These are phyloP conservation scores for Acer saccharum DNA, from an alignment of 345 rosid genomes.

Conservation along the genomic window DNA sequence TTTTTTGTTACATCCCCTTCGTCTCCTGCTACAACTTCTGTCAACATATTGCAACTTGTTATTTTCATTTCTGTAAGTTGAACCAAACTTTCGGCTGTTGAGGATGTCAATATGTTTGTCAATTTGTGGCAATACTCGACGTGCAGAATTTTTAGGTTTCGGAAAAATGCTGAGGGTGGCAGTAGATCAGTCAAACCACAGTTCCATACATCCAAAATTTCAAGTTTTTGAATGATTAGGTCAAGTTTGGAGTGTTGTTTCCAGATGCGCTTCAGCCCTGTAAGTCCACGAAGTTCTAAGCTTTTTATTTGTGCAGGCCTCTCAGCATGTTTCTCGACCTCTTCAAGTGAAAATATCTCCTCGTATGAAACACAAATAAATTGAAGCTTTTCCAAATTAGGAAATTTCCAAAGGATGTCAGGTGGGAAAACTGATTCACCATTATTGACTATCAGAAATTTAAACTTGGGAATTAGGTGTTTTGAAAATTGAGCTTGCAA, in stretches of 20 bases:
- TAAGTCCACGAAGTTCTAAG: rapidly evolving
- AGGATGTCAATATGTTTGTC: constrained; percentile 2
- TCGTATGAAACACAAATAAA: too few relatives aligned
- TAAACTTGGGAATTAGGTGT: constrained; percentile 1
- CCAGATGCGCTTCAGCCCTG: too few relatives aligned
- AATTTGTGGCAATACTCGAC: background rate
- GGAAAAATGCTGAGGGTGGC: background rate
- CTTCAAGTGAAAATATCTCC: too few relatives aligned
- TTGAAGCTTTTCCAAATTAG: too few relatives aligned
- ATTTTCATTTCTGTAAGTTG: background rate
- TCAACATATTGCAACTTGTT: too few relatives aligned
- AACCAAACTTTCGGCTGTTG: constrained; percentile 7
- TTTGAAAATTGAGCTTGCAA: background rate
- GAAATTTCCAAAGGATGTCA: too few relatives aligned
- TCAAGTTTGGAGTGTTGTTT: constrained; percentile 1
- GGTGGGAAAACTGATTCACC: background rate
- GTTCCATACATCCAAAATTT: background rate
- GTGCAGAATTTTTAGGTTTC: background rate
- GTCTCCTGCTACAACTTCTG: too few relatives aligned
- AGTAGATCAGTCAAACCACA: constrained; percentile 1
- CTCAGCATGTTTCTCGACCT: too few relatives aligned
- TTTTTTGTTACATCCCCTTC: too few relatives aligned
- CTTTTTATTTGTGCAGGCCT: too few relatives aligned
- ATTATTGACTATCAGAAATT: constrained; percentile 2
- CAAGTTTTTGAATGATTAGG: too few relatives aligned